A percentile compares a stretch with the other conserved stretches of the same genome.
phyloP scores from a whole-genome alignment of 2,329 filamentous ascomycete genomes.

The Volutella citrinella region DNA sequence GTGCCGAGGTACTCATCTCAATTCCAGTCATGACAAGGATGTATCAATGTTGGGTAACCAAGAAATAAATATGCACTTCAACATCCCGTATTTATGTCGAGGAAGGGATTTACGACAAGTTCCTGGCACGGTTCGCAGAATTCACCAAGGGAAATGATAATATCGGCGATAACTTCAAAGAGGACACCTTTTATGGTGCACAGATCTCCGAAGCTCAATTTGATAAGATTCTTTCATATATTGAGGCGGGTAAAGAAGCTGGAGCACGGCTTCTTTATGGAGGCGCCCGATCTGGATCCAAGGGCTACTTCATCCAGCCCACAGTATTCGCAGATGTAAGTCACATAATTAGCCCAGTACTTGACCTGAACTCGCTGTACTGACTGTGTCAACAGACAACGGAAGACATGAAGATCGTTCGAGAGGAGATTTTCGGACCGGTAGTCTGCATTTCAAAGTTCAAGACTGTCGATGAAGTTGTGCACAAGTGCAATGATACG shows the following conservation, averaged over 20 bases:
- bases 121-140: conserved; percentile 49
- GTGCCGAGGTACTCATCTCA: too few species aligned
- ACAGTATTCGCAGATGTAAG: conserved; percentile 20
- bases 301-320: conserved; percentile 20
- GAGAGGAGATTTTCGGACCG: conserved; percentile 21
- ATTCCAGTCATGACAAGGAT: too few species aligned
- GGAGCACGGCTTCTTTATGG: conserved; percentile 52
- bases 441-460: conserved; percentile 17
- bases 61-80: too few species aligned
- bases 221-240: conserved; percentile 61
- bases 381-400: conserved; percentile 9
- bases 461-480: conserved; percentile 11
- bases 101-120: conserved; percentile 52
- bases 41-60: too few species aligned
- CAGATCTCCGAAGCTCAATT: conserved; percentile 62
- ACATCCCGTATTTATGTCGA: conserved; percentile 56
- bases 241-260: conserved; percentile 60
- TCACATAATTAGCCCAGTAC: background rate
- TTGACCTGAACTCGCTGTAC: too few species aligned
- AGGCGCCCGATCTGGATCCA: conserved; percentile 8
- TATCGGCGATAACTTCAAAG: conserved; percentile 59
- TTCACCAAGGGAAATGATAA: conserved; percentile 47
- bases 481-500: conserved; percentile 31
- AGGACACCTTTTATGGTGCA: conserved; percentile 62
- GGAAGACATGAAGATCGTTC: conserved; percentile 14